Conservation (phyloP, 371 early-diverging fungal genomes). For the Umbelopsis sp. region DNA sequence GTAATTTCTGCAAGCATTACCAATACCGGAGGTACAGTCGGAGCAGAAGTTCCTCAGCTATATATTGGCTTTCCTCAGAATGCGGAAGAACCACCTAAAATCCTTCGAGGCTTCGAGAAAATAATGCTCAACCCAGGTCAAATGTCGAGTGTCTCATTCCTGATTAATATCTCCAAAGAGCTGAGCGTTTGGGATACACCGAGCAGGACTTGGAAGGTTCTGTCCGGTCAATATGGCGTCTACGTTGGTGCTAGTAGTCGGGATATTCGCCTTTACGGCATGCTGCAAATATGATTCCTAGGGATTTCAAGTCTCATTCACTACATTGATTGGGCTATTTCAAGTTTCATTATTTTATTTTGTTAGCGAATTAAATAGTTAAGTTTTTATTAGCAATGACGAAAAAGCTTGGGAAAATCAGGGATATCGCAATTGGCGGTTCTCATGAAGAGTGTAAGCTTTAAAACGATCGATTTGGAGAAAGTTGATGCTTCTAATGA, state of each 20-base stretch:
- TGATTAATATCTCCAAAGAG: slow-evolving; percentile 21
- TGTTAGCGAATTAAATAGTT: too few relatives aligned
- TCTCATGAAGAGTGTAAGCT: too few relatives aligned
- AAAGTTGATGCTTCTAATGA: too few relatives aligned
- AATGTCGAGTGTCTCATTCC: slow-evolving; percentile 26
- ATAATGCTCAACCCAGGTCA: slow-evolving; percentile 23
- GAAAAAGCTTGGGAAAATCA: too few relatives aligned
- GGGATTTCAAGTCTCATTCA: too few relatives aligned
- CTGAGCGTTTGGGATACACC: slow-evolving; percentile 31
- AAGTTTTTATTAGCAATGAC: too few relatives aligned
- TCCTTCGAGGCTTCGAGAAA: slow-evolving; percentile 35
- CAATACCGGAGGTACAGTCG: slow-evolving; percentile 40
- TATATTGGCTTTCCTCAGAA: slow-evolving; percentile 38
- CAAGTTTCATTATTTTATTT: too few relatives aligned
- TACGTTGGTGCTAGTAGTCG: slow-evolving; percentile 36
- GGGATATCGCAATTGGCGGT: too few relatives aligned
- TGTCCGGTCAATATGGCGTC: slow-evolving; percentile 32
- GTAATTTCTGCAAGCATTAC: slow-evolving; percentile 28
- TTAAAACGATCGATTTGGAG: too few relatives aligned
- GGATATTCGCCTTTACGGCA: slow-evolving; percentile 28
- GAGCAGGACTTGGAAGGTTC: slow-evolving; percentile 25
- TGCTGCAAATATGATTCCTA: slow-evolving; percentile 3
- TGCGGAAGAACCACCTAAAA: slow-evolving; percentile 30
- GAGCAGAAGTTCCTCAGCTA: slow-evolving; percentile 49
- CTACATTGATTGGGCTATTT: too few relatives aligned